Base-by-base conservation (phyloP, 2,329 filamentous ascomycete species). In the Fusarium pilosicola region DNA sequence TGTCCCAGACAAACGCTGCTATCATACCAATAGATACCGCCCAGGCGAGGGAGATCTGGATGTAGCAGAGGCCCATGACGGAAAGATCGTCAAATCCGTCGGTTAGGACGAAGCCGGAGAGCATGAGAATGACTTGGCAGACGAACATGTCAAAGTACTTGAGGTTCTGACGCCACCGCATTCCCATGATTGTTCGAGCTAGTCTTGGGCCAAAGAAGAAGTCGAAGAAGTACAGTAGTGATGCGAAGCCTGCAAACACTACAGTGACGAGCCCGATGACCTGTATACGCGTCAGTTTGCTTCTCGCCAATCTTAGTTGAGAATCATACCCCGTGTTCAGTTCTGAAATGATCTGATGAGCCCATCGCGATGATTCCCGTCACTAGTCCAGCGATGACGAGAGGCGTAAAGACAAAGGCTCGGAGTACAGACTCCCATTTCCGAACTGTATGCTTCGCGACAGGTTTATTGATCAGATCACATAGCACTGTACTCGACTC, bases 111-210 rank as follows among this genome's bases (percentile, higher is more conserved):
- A 68, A 68, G 4, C 65, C 65, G 0, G 65, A 68, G n/a, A 68
- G 17, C 65, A 68, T 54, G 14, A 68, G 63, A 1, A 68, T 68
- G 3, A 68, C 65, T 32, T 68, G 65, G 1, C 65, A 68, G 7
- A 68, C 63, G 12, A 68, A 68, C 65, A 68, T 68, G 54, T 68
- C 65, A 3, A 68, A 52, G 17, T 68, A 68, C 6, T 62, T 56
- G 7, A 68, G 6, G 9, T 68, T 68, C 2, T 68, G 65, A 8
- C 60, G 22, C 63, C 34, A 68, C 1, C 63, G 34, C 46, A 52
- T 42, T 0, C 65, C 52, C 9, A 39, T 14, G 4, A 18, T 6
- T 3, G 65, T 68, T 8, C 65, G 54, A 1, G 46, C 34, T 28
- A 68, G 17, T n/a, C 45, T 48, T 0, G 34, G 36, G 4, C 51